A percentile compares a stretch with the other conserved stretches of the same genome.
Conservation (phyloP, 2,329 filamentous ascomycete species). For the Chaetomium sp. region DNA sequence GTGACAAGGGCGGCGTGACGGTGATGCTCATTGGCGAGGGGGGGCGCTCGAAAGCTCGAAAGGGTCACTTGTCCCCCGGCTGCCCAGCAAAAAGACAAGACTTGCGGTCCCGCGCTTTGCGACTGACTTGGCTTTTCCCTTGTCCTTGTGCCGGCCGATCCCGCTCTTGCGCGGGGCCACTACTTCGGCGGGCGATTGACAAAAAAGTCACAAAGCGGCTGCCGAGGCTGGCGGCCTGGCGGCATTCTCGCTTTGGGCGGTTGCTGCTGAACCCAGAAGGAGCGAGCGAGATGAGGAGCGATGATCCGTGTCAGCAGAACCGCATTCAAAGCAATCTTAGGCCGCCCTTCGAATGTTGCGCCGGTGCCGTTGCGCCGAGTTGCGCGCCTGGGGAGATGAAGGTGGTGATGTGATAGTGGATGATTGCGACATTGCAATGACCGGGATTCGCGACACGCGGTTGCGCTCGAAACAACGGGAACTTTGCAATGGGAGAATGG, state of each 20-base stretch:
- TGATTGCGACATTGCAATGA: constrained; percentile 31
- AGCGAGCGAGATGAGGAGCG: constrained; percentile 26
- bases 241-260: neutral
- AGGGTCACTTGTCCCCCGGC: neutral
- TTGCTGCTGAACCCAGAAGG: neutral
- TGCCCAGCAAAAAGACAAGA: neutral
- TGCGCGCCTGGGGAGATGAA: constrained; percentile 31
- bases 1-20: constrained; percentile 31
- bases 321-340: constrained; percentile 20
- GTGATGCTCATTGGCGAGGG: constrained; percentile 26
- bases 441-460: constrained; percentile 25
- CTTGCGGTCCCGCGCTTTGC: constrained; percentile 25
- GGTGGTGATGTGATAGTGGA: constrained; percentile 16
- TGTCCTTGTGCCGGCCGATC: constrained; percentile 24
- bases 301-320: constrained; percentile 21
- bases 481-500: constrained; percentile 11
- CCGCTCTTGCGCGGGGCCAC: constrained; percentile 25
- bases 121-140: constrained; percentile 3
- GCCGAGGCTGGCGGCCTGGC: neutral
- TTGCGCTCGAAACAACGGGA: constrained; percentile 18
- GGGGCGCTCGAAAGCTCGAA: no score
- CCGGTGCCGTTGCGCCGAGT: constrained; percentile 17
- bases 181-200: constrained; percentile 6
- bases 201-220: neutral
- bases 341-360: neutral